phyloP scores from a whole-genome alignment of 768 basidiomycete genomes.

The Pleurotus citrinopileatus region DNA sequence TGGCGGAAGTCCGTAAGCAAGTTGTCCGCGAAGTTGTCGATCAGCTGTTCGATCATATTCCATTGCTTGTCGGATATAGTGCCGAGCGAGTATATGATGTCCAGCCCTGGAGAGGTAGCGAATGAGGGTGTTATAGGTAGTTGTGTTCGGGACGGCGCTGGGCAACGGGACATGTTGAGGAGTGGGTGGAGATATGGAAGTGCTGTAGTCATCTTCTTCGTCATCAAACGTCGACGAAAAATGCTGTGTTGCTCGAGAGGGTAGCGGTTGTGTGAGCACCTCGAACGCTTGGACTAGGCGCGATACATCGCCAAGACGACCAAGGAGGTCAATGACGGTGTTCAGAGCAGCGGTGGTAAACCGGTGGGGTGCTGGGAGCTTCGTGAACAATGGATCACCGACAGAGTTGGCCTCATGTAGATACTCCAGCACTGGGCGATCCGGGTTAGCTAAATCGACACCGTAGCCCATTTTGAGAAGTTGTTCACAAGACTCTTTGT shows the following conservation, averaged over 20 bases:
- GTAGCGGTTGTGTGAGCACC: conserved; percentile 70
- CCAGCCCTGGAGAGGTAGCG: conserved; percentile 49
- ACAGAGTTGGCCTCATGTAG: conserved; percentile 17
- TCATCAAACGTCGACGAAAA: conserved; percentile 61
- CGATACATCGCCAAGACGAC: conserved; percentile 54
- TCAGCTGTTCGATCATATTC: conserved; percentile 37
- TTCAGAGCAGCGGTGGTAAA: conserved; percentile 70
- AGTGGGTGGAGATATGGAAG: conserved; percentile 30
- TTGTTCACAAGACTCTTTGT: conserved; percentile 51
- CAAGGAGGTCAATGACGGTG: conserved; percentile 69
- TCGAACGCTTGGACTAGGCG: conserved; percentile 77
- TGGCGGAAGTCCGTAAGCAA: conserved; percentile 25
- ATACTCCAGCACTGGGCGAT: conserved; percentile 56
- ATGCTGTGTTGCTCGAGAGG: conserved; percentile 40
- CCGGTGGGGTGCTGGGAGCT: conserved; percentile 32
- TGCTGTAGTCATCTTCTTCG: conserved; percentile 59
- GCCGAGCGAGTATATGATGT: conserved; percentile 56
- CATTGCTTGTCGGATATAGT: conserved; percentile 60
- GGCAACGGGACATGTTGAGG: conserved; percentile 35
- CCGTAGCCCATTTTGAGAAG: conserved; percentile 72
- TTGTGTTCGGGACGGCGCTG: conserved; percentile 58
- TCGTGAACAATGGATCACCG: background rate
- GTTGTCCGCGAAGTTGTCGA: conserved; percentile 25
- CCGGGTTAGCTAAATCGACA: conserved; percentile 74
- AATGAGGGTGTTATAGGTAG: conserved; percentile 61